Percentiles rank a stretch among this genome's conserved stretches.
phyloP scores from a whole-genome alignment of 169 alveolate genomes.

The Cystoisospora suis region DNA sequence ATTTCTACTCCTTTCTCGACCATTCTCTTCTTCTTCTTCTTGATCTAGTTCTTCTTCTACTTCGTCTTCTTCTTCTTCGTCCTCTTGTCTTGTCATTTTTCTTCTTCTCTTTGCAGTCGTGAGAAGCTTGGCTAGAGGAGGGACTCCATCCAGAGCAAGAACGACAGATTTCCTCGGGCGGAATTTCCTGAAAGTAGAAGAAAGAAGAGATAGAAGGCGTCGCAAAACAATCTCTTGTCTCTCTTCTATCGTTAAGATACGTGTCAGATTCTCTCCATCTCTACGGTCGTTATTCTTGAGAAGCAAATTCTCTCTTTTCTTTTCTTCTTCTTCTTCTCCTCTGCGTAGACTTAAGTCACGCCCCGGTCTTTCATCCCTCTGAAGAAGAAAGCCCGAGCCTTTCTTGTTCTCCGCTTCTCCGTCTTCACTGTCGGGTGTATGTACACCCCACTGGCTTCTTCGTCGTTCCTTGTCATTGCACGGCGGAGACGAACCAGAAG shows the following conservation, averaged over 20 bases:
- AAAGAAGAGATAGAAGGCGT: slow-evolving; percentile 64
- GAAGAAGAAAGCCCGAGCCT: too few species aligned
- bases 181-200: slow-evolving; percentile 59
- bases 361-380: too few species aligned
- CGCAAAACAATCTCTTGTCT: slow-evolving; percentile 51
- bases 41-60: not conserved
- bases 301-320: not conserved
- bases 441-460: too few species aligned
- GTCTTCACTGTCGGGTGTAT: too few species aligned
- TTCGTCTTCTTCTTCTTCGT: not conserved
- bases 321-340: not conserved
- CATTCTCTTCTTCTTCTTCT: not conserved
- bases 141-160: slow-evolving; percentile 74
- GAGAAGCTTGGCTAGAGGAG: slow-evolving; percentile 73
- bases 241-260: not conserved
- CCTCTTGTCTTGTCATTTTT: not conserved
- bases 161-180: slow-evolving; percentile 67
- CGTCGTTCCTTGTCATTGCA: too few species aligned
- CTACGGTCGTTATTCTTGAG: not conserved
- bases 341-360: too few species aligned
- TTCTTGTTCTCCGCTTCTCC: too few species aligned
- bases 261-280: not conserved
- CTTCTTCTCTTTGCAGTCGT: not conserved
- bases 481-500: too few species aligned
- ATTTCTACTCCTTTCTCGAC: not conserved